A percentile compares a stretch with the other conserved stretches of the same genome.
Evolutionary conservation across 1,139 yeast genomes (phyloP).

Genomic region (Ogataea hybrid): DNA sequence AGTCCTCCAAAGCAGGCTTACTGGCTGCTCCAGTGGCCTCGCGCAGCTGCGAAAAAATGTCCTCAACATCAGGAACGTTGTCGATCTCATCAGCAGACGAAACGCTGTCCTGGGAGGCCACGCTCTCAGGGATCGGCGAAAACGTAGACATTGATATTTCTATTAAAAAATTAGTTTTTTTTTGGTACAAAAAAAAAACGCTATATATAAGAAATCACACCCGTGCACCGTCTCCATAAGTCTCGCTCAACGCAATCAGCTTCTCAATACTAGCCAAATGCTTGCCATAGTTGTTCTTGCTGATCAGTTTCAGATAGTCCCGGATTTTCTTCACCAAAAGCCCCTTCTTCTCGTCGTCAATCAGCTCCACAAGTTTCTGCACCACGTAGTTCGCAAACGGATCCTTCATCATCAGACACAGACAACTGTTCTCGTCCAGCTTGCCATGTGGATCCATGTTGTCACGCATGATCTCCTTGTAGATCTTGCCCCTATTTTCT

Average conservation of each 20-base stretch:
- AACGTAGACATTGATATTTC: conserved; percentile 1
- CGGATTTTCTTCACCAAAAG: conserved; percentile 59
- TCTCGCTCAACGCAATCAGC: conserved; percentile 51
- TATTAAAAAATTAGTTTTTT: conserved; percentile 2
- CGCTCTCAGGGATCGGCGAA: conserved; percentile 19
- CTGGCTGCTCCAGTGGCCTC: conserved; percentile 4
- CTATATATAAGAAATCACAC: conserved; percentile 5
- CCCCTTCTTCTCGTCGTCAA: conserved; percentile 65
- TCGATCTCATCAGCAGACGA: conserved; percentile 10
- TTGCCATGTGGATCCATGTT: conserved; percentile 44
- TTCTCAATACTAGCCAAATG: conserved; percentile 87
- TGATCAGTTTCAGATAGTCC: conserved; percentile 58
- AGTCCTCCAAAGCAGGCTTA: conserved; percentile 1
- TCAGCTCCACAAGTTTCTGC: conserved; percentile 86
- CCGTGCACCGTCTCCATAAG: conserved; percentile 8
- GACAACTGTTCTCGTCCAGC: conserved; percentile 59
- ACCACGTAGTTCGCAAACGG: conserved; percentile 97
- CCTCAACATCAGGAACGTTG: conserved; percentile 25
- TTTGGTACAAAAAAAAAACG: not conserved
- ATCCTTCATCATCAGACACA: conserved; percentile 92
- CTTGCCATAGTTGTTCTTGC: conserved; percentile 66
- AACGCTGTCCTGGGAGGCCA: conserved; percentile 13
- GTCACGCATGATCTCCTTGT: conserved; percentile 58
- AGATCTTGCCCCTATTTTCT: conserved; percentile 59
- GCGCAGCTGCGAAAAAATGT: conserved; percentile 26